Base-by-base conservation (phyloP, 805 yeast species). In the Yamadazyma philogaea region DNA sequence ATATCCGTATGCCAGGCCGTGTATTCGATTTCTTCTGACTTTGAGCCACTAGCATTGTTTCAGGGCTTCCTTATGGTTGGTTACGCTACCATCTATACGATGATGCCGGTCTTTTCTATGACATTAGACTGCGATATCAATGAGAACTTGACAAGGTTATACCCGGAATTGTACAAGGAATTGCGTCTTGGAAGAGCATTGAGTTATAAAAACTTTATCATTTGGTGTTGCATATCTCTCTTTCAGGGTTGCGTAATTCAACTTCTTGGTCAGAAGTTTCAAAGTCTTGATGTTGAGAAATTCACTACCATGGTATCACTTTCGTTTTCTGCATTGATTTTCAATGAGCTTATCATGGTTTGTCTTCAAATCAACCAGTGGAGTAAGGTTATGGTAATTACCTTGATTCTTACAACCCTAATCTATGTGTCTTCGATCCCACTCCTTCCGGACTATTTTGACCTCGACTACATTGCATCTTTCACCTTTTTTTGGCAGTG, bases 21-120 rank as follows among this genome's bases (percentile, higher is more conserved):
- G 12, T 93, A 78, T 61, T 89, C 97, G 1, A 77, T 91, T 11
- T 77, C 88, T 33, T 87, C 97, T 0, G 66, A 77, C 3, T 93
- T 88, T 60, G 98, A 90, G 61, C 99, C 99, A 1, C 70, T 93
- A 47, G 98, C 98, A 0, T 70, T 93, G 41, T 88, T 86, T 59
- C 91, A 93, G 60, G 99, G 99, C 2, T 91, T 95, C 84, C 72
- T 93, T 36, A 89, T 93, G 97, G 99, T 93, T 34, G 99, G 99
- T 1, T 93, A 93, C 64, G 95, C 98, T 2, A 93, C 99, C 0
- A 76, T 88, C 41, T 93, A 93, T 63, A 93, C 99, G 0, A 93
- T 93, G 99, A 89, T 91, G 43, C 99, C 99, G 0, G 98, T 93
- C 1, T 93, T 93, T 55, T 87, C 96, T 0, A 67, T 93, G 51